Percentiles rank a stretch among this genome's conserved stretches.
Evolutionary conservation across 139 green algal species (phyloP).

Genomic region (Gonium pectorale): DNA sequence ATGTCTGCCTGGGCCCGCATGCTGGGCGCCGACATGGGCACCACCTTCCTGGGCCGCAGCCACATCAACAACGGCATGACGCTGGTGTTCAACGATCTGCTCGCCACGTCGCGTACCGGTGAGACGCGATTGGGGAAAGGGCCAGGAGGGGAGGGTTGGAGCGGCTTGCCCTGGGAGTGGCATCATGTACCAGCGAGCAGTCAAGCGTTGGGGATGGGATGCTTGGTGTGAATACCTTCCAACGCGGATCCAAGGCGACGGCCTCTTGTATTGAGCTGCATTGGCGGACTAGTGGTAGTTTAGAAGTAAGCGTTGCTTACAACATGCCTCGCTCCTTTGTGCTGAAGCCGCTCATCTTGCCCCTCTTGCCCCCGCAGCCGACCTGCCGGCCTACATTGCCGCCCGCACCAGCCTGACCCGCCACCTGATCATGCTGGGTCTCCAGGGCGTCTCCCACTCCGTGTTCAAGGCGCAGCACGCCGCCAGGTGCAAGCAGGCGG

Average conservation of each 20-base stretch:
- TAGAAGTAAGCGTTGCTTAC: too few relatives aligned
- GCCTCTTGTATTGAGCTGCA: too few relatives aligned
- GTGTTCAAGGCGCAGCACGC: not conserved
- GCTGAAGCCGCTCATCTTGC: too few relatives aligned
- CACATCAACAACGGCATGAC: slow-evolving; percentile 9
- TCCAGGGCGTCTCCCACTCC: slow-evolving; percentile 6
- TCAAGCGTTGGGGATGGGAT: too few relatives aligned
- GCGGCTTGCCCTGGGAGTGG: too few relatives aligned
- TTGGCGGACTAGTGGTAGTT: too few relatives aligned
- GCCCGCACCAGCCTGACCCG: not conserved
- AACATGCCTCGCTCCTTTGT: too few relatives aligned
- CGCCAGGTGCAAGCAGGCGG: not conserved
- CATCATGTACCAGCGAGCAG: too few relatives aligned
- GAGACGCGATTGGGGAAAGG: not conserved
- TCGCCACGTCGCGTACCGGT: not conserved
- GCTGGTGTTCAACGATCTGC: slow-evolving; percentile 12
- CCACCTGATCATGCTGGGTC: not conserved
- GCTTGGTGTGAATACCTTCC: too few relatives aligned
- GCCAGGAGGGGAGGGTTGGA: too few relatives aligned
- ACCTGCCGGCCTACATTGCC: not conserved
- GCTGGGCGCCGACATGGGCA: not conserved
- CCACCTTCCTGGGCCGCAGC: not conserved
- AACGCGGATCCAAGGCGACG: too few relatives aligned
- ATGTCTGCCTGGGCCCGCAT: not conserved
- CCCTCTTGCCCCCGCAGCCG: not conserved